Evolutionary conservation across 345 rosid species (phyloP), one percentile per base, ranked within the genome.

Genomic region (Eucalyptus polybractea): DNA sequence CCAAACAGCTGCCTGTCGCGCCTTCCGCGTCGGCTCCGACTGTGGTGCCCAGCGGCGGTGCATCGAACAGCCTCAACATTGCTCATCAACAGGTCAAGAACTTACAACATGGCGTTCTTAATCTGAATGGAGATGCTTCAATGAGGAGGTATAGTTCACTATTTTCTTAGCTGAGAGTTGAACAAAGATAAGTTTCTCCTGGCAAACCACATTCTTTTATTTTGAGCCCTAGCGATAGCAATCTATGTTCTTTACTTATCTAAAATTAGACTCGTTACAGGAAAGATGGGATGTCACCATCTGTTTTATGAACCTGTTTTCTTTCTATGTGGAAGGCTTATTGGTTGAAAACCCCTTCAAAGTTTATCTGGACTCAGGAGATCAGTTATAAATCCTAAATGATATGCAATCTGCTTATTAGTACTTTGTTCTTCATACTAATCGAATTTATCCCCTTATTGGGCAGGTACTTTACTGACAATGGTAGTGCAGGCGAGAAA

Each of bases 11-110:
- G 88, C 89, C 90, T 44, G 80, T 91, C 8, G 83, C 89, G 81
- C 87, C 92, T 6, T 89, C 94, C 17, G 81, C 92, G 8, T 87
- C 92, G 31, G 53, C 92, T 31, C 44, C 92, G 19, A 91, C 89
- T 86, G 92, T 87, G 89, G 91, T 94, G 67, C 88, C 90, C 54
- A 91, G 93, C 90, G 89, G 95, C 92, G 91, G 93, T 80, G 91
- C 89, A 89, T 90, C 92, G 80, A 90, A 89, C 90, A 91, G 92
- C 91, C 89, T 91, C 88, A 22, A 92, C 91, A 90, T 92, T 89
- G 92, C 90, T 40, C 94, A 91, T 49, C 93, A 94, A 88, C 95
- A 95, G 91, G 90, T 92, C 90, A 93, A 94, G 89, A 93, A 89
- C 92, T 91, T 91, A 91, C 96, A 93, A 90, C 90, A 94, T 86